Base-by-base conservation (phyloP, 768 basidiomycete genomes). In the Pholiota molesta region DNA sequence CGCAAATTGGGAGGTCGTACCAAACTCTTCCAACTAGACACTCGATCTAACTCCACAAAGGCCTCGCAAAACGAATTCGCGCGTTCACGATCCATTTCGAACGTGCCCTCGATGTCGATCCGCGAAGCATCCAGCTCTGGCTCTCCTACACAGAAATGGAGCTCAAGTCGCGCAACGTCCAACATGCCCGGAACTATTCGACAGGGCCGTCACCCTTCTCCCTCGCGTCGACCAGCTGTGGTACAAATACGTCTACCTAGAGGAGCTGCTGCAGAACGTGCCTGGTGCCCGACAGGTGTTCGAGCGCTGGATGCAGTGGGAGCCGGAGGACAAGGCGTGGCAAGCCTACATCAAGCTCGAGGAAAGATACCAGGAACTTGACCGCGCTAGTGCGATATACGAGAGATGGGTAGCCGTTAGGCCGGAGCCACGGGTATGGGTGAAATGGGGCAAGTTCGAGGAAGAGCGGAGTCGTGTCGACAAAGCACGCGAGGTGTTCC, bases 241-340 rank as follows among this genome's bases (percentile, higher is more conserved):
- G 97, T 99, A 99, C 85, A 98, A 98, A 75, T 99, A 98, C 60
- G 97, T 99, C 62, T 98, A 97, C 75, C 86, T 99, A 58, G 97
- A 99, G 72, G 97, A 99, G 73, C 85, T 99, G 2, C 84, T 99
- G 13, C 91, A 96, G 69, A 99, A 99, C 71, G 90, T 99, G 33
- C 87, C 96, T 1, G 97, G 97, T 40, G 95, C 96, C 1, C 88
- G 97, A 9, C 97, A 99, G 72, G 94, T 99, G 59, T 99, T 99
- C 64, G 97, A 99, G 75, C 86, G 97, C 51, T 99, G 97, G 97
- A 97, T 99, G 95, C 86, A 94, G 66, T 99, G 97, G 97, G 97
- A 99, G 73, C 97, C 97, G 0, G 96, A 99, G 69, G 97, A 99
- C 85, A 98, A 98, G 80, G 95, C 97, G 3, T 99, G 97, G 97